A percentile compares a stretch with the other conserved stretches of the same genome.
Evolutionary conservation across 2,329 filamentous ascomycete species (phyloP).

Genomic region (Acrocalymma vagum): DNA sequence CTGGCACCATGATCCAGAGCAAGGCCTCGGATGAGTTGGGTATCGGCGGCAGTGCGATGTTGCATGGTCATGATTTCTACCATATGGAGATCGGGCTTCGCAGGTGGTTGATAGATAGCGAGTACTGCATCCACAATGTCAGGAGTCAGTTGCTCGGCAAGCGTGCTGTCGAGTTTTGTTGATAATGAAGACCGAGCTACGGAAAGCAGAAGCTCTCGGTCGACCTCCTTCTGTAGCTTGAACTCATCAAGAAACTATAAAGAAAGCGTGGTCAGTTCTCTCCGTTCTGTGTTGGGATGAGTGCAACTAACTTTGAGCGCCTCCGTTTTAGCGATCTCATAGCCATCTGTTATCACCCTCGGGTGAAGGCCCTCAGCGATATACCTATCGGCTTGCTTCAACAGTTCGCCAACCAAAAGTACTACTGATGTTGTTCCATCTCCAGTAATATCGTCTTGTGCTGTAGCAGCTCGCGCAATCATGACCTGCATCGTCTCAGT

Average conservation of each 20-base stretch:
- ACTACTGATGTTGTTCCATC: conserved; percentile 98
- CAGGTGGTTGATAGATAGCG: conserved; percentile 86
- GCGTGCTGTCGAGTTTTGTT: conserved; percentile 89
- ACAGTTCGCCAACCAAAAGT: conserved; percentile 90
- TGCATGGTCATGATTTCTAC: conserved; percentile 99
- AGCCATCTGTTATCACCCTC: conserved; percentile 95
- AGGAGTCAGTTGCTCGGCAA: conserved; percentile 91
- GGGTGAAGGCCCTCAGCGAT: conserved; percentile 98
- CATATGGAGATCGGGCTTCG: conserved; percentile 98
- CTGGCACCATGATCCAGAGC: conserved; percentile 94
- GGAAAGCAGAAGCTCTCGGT: conserved; percentile 90
- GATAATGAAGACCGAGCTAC: conserved; percentile 94
- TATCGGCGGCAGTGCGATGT: conserved; percentile 94
- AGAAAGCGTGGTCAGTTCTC: conserved; percentile 13
- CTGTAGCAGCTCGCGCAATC: conserved; percentile 85
- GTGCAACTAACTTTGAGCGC: conserved; percentile 73
- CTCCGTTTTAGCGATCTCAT: conserved; percentile 95
- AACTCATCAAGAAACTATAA: conserved; percentile 88
- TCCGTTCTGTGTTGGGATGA: neutral
- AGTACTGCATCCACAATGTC: conserved; percentile 97
- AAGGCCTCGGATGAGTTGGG: conserved; percentile 91
- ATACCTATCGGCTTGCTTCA: conserved; percentile 97
- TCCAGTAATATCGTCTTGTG: conserved; percentile 97
- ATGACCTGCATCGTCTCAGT: conserved; percentile 59
- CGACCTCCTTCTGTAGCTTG: conserved; percentile 87